Evolutionary conservation across 2,329 filamentous ascomycete genomes (phyloP), one percentile per base, ranked within the genome.

Genomic region (Aspergillus sp.): DNA sequence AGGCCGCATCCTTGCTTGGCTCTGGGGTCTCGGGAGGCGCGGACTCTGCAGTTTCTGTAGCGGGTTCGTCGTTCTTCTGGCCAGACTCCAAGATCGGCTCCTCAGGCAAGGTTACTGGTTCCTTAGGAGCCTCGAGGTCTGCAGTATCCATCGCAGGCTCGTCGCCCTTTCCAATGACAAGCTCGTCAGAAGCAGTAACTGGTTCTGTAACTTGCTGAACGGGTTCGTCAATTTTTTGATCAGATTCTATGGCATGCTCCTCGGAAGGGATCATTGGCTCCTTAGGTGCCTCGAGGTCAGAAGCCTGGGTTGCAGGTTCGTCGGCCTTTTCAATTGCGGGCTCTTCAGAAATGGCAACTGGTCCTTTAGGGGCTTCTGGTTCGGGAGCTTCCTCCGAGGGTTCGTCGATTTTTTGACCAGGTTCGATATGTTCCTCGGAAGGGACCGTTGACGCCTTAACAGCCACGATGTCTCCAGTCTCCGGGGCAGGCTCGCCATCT

Each of bases 91-190:
- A 22, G 10, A 10, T 22, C 5, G 19, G 19, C 19, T 22, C 19
- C 19, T 22, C 19, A 22, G 19, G 10, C 10, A 10, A 5, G 10
- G 19, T 22, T 22, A 22, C 19, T 22, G 19, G 19, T 4, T 33
- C 31, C 13, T 30, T 19, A 2, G 29, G n/a, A 2, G 7, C 11
- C n/a, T 41, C 37, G 6, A 25, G 14, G 2, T 34, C 37, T 19
- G 38, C 32, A 1, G 27, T 5, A 5, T 22, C 19, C 10, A 22
- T 6, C 19, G 19, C 19, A 22, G 19, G 5, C 19, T 22, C 19
- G 10, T 6, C 19, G 10, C 19, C 6, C 19, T 6, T n/a, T n/a
- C n/a, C n/a, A n/a, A n/a, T n/a, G n/a, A n/a, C n/a, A n/a, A n/a
- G n/a, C n/a, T n/a, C n/a, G n/a, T n/a, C n/a, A n/a, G n/a, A n/a